Evolutionary conservation across 441 rosid genomes (phyloP).

Genomic region (Populus hybrid): DNA sequence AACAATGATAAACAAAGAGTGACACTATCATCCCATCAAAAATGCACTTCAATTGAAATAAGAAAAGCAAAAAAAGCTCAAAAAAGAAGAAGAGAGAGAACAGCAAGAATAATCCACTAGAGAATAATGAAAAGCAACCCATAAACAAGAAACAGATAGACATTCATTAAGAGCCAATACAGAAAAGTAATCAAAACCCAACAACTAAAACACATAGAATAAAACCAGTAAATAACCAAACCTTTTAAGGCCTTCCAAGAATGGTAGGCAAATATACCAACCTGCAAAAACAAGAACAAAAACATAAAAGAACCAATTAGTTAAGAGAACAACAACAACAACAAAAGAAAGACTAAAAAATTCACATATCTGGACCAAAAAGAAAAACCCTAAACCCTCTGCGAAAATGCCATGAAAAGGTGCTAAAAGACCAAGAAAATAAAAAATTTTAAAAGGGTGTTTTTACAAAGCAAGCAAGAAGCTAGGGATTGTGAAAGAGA

Average conservation of each 20-base stretch:
- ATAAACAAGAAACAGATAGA: neutral
- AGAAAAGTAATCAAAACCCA: neutral
- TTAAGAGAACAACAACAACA: neutral
- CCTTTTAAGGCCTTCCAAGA: slow-evolving; percentile 1
- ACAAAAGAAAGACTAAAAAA: neutral
- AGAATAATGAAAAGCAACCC: too few relatives aligned
- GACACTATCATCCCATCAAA: neutral
- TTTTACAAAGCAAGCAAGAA: neutral
- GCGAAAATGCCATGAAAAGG: neutral
- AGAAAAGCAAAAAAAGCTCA: neutral
- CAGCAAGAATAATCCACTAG: too few relatives aligned
- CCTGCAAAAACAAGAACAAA: slow-evolving; percentile 1
- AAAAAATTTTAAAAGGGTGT: neutral
- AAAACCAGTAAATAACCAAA: neutral
- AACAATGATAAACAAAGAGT: neutral
- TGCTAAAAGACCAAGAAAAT: neutral
- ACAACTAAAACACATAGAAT: neutral
- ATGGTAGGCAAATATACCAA: neutral
- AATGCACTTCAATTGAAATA: neutral
- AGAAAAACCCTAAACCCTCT: neutral
- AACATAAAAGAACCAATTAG: neutral
- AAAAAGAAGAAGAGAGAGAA: too few relatives aligned
- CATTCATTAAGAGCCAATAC: neutral
- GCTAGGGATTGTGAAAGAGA: neutral
- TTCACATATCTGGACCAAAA: neutral